Conservation (phyloP, 2,329 filamentous ascomycete genomes). For the Cladophialophora exuberans region DNA sequence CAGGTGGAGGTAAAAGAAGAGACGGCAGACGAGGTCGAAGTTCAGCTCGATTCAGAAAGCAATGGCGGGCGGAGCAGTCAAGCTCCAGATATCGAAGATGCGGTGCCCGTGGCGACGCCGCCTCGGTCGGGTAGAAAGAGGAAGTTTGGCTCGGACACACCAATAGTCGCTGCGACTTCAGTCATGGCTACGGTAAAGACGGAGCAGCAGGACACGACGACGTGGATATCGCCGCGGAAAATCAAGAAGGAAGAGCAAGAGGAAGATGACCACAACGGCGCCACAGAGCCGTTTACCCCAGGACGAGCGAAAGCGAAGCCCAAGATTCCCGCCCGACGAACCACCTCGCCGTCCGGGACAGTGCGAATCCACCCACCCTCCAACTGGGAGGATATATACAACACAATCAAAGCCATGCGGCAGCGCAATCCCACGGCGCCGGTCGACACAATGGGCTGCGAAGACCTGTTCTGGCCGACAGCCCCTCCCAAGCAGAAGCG, state of each 20-base stretch:
- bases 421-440: constrained; percentile 70
- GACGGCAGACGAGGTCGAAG: constrained; percentile 30
- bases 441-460: constrained; percentile 98
- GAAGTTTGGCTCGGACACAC: constrained; percentile 46
- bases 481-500: constrained; percentile 62
- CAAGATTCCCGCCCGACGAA: constrained; percentile 44
- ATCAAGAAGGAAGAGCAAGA: constrained; percentile 34
- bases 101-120: constrained; percentile 42
- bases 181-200: constrained; percentile 21
- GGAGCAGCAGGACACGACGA: constrained; percentile 24
- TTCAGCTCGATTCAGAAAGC: constrained; percentile 33
- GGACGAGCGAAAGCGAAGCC: constrained; percentile 39
- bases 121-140: constrained; percentile 48
- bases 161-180: constrained; percentile 33
- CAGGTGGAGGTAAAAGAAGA: constrained; percentile 33
- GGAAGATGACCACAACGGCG: constrained; percentile 37
- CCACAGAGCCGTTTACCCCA: constrained; percentile 37
- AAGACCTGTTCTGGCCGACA: constrained; percentile 47
- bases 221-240: constrained; percentile 30
- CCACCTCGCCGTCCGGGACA: constrained; percentile 42
- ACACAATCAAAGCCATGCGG: constrained; percentile 76
- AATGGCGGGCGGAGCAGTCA: constrained; percentile 35
- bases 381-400: constrained; percentile 84
- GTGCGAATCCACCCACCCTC: constrained; percentile 62
- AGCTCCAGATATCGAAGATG: constrained; percentile 62